Evolutionary conservation across 1,139 yeast genomes (phyloP).

Genomic region (Sugiyamaella pinicola): DNA sequence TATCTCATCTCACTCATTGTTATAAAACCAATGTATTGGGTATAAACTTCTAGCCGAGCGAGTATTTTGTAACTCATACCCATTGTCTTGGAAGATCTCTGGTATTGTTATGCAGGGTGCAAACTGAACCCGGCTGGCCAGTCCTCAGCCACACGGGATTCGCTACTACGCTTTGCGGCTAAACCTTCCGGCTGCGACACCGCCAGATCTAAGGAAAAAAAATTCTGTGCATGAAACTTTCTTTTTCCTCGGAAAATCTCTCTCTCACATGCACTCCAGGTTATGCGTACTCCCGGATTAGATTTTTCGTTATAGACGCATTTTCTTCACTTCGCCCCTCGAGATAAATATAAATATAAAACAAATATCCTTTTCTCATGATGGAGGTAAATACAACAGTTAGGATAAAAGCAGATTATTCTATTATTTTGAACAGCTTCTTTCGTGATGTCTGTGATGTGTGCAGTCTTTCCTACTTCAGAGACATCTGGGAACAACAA

Average conservation of each 20-base stretch:
- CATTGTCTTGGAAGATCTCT: not conserved
- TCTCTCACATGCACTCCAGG: constrained; percentile 4
- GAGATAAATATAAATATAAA: constrained; percentile 3
- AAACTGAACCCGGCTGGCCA: not conserved
- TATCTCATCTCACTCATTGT: too few relatives aligned
- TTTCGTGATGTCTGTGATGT: constrained; percentile 21
- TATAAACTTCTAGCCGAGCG: too few relatives aligned
- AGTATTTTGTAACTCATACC: too few relatives aligned
- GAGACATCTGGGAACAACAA: constrained; percentile 17
- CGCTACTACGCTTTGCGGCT: not conserved
- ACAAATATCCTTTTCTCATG: not conserved
- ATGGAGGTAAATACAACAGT: not conserved
- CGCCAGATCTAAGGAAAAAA: constrained; percentile 2
- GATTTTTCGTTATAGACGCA: not conserved
- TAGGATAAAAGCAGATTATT: not conserved
- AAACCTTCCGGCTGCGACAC: not conserved
- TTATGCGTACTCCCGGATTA: constrained; percentile 6
- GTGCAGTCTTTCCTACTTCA: constrained; percentile 13
- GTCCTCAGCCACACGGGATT: not conserved
- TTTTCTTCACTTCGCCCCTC: not conserved
- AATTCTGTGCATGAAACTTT: constrained; percentile 4
- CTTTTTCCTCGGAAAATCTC: constrained; percentile 4
- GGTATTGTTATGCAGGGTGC: not conserved
- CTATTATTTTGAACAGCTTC: not conserved
- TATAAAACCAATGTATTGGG: too few relatives aligned